phyloP scores from a whole-genome alignment of 805 yeast species.

The Candida morakotiae region DNA sequence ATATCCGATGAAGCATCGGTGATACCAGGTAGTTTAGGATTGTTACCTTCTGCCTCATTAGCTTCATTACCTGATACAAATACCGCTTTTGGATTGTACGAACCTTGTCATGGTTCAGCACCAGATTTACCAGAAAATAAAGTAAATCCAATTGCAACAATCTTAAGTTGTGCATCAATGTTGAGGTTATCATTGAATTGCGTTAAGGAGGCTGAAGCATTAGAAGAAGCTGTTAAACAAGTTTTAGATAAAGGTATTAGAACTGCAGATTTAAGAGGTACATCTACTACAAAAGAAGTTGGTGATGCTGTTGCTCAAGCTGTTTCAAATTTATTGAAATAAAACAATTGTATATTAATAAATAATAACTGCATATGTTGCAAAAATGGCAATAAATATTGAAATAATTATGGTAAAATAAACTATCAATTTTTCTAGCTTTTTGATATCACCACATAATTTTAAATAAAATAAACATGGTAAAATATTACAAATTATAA shows the following conservation, averaged over 20 bases:
- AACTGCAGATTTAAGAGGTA: slow-evolving; percentile 90
- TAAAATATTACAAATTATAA: slow-evolving; percentile 71
- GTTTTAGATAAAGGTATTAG: slow-evolving; percentile 81
- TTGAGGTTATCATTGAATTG: slow-evolving; percentile 82
- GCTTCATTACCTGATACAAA: slow-evolving; percentile 96
- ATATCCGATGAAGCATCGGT: slow-evolving; percentile 97
- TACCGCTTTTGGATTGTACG: slow-evolving; percentile 92
- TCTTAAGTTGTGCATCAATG: slow-evolving; percentile 97
- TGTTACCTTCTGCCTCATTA: slow-evolving; percentile 92
- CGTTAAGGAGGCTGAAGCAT: slow-evolving; percentile 78
- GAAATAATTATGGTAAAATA: slow-evolving; percentile 43
- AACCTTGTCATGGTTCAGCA: slow-evolving; percentile 98
- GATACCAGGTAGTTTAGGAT: slow-evolving; percentile 95
- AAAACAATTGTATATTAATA: background rate
- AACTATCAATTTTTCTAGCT: slow-evolving; percentile 36
- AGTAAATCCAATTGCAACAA: slow-evolving; percentile 95
- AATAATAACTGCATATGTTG: slow-evolving; percentile 47
- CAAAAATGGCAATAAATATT: slow-evolving; percentile 48
- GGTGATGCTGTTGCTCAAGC: slow-evolving; percentile 89
- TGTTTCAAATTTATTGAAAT: slow-evolving; percentile 49
- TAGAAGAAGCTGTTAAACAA: slow-evolving; percentile 81
- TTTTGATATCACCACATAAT: slow-evolving; percentile 45
- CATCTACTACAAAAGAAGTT: slow-evolving; percentile 80
- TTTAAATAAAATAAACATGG: slow-evolving; percentile 71
- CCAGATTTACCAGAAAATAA: slow-evolving; percentile 86